These are phyloP conservation scores for Backusella morwellensis DNA, from an alignment of 192 early-diverging fungal species.

Conservation along the genomic window DNA sequence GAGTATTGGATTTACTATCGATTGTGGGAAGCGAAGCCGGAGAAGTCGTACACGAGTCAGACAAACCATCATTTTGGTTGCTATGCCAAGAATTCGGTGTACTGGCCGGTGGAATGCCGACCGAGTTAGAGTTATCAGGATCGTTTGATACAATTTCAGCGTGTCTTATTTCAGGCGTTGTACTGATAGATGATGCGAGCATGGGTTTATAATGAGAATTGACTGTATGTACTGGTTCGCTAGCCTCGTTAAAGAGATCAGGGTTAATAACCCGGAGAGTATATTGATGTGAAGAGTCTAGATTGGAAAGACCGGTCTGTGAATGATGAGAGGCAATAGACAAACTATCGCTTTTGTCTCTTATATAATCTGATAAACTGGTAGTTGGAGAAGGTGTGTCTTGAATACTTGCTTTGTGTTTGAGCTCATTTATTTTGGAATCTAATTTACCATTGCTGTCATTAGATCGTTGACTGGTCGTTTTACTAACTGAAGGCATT, in stretches of 20 bases:
- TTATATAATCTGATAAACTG: slow-evolving; percentile 3
- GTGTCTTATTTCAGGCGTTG: background rate
- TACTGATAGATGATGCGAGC: background rate
- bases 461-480: background rate
- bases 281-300: slow-evolving; percentile 1
- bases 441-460: background rate
- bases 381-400: background rate
- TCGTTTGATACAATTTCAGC: background rate
- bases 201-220: background rate
- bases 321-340: slow-evolving; percentile 1
- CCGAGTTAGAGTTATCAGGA: background rate
- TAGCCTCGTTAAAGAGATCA: background rate
- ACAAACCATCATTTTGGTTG: background rate
- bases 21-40: background rate
- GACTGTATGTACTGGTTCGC: background rate
- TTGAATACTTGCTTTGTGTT: background rate
- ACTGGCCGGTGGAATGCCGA: background rate
- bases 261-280: slow-evolving; percentile 9
- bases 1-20: background rate
- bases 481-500: background rate
- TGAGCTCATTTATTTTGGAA: background rate
- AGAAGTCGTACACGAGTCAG: slow-evolving; percentile 3
- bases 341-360: background rate
- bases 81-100: slow-evolving; percentile 2
- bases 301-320: background rate